Percentiles rank a stretch among this genome's conserved stretches.
Evolutionary conservation across 2,329 filamentous ascomycete species (phyloP).

Genomic region (Cordyceps cicadae): DNA sequence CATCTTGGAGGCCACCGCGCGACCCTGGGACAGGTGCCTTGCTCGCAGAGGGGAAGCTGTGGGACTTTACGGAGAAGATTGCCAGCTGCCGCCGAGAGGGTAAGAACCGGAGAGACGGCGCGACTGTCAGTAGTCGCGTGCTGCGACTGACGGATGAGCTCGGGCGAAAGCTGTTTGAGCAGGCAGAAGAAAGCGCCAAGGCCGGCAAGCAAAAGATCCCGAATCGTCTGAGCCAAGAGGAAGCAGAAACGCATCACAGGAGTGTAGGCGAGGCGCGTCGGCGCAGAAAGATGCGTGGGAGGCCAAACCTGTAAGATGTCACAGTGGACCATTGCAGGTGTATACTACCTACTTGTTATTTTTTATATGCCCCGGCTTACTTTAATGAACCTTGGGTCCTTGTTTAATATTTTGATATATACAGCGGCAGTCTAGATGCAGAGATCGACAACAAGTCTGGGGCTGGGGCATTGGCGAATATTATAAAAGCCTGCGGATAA

Average conservation of each 20-base stretch:
- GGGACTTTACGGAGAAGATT: constrained; percentile 88
- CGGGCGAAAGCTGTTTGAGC: constrained; percentile 60
- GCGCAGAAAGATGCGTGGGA: constrained; percentile 40
- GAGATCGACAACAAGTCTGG: not conserved
- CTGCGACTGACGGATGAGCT: constrained; percentile 67
- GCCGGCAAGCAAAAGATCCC: constrained; percentile 27
- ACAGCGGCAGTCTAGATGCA: not conserved
- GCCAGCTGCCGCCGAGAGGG: constrained; percentile 77
- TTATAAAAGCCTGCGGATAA: too few species aligned
- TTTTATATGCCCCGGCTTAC: not conserved
- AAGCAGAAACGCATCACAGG: constrained; percentile 35
- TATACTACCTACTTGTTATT: not conserved
- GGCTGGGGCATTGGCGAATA: too few species aligned
- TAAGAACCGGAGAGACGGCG: constrained; percentile 91
- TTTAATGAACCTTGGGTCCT: not conserved
- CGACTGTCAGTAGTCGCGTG: constrained; percentile 77
- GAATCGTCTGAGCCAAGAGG: constrained; percentile 42
- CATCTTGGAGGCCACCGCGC: constrained; percentile 65
- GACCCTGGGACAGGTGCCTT: constrained; percentile 54
- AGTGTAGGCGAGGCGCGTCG: constrained; percentile 38
- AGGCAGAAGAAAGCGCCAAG: constrained; percentile 34
- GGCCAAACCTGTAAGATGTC: constrained; percentile 38
- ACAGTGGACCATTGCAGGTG: not conserved
- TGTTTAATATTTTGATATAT: constrained; percentile 1
- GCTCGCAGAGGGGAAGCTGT: constrained; percentile 65